Conservation (phyloP, 2,329 filamentous ascomycete species). For the Calonectria hawksworthii region DNA sequence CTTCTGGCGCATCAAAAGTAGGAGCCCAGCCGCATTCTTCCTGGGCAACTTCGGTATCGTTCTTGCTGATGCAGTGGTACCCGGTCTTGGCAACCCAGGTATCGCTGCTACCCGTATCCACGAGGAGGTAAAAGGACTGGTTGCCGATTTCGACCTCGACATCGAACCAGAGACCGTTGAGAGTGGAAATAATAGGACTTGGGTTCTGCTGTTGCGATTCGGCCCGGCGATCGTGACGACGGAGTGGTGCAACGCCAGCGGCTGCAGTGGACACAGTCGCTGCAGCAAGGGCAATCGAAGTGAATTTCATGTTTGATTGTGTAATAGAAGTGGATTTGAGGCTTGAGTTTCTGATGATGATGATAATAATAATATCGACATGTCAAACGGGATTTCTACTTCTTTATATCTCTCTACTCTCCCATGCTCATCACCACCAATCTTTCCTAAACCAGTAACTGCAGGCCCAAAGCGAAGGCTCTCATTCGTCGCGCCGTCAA, state of each 20-base stretch:
- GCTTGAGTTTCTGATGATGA: not conserved
- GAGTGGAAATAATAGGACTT: slow-evolving; percentile 19
- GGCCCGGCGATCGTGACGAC: slow-evolving; percentile 6
- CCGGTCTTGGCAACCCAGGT: slow-evolving; percentile 30
- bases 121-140: slow-evolving; percentile 34
- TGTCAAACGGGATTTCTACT: not conserved
- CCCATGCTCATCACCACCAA: not conserved
- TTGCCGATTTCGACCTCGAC: slow-evolving; percentile 29
- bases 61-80: slow-evolving; percentile 30
- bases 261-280: not conserved
- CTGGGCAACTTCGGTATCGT: slow-evolving; percentile 19
- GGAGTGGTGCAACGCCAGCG: slow-evolving; percentile 22
- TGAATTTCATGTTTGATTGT: slow-evolving; percentile 7
- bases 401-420: not conserved
- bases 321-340: not conserved
- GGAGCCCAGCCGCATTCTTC: slow-evolving; percentile 27
- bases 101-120: slow-evolving; percentile 38
- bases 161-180: slow-evolving; percentile 38
- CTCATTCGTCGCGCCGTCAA: slow-evolving; percentile 19
- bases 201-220: slow-evolving; percentile 7
- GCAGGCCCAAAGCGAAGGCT: not conserved
- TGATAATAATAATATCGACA: not conserved
- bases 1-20: slow-evolving; percentile 26
- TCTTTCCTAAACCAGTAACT: not conserved
- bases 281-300: not conserved